Evolutionary conservation across 2,329 filamentous ascomycete genomes (phyloP), one percentile per base, ranked within the genome.

Genomic region (Thielaviopsis punctulata): DNA sequence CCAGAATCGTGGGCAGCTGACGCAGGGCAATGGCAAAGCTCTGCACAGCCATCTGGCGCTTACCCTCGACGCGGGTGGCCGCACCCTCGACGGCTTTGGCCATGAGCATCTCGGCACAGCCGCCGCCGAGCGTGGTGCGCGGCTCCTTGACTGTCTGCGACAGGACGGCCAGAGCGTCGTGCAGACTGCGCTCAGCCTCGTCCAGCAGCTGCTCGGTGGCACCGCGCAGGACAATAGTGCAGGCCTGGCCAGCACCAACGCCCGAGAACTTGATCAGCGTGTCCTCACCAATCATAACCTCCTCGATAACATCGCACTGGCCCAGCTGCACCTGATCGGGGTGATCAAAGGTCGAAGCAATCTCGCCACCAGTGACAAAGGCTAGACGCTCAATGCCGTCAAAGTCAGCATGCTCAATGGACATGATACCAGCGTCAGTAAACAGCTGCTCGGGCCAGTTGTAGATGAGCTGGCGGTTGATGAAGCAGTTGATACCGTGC

Each of bases 401-500:
- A 63, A 98, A 98, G 70, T 98, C 92, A 59, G 92, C 92, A 66
- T 98, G 92, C 72, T 98, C 92, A 60, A 98, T 98, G 24, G 88
- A 95, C 75, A 94, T 86, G 68, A 98, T 96, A 57, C 92, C 92
- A 7, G 89, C 90, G 66, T 98, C 92, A 33, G 90, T 88, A 64
- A 98, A 98, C 46, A 98, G 82, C 70, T 98, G 92, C 69, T 98
- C 92, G 5, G 92, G 92, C 92, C 92, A 98, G 76, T 98, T 98
- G 77, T 98, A 98, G 71, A 98, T 98, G 58, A 98, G 80, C 68
- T 98, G 92, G 60, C 92, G 77, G 77, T 98, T 98, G 68, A 98
- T 95, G 69, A 98, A 98, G 75, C 92, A 96, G 77, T 98, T 98
- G 72, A 98, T 95, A 55, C 92, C 92, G 64, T 98, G 92, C 46